Evolutionary conservation across 2,329 filamentous ascomycete species (phyloP).

Genomic region (Hypomyces rosellus): DNA sequence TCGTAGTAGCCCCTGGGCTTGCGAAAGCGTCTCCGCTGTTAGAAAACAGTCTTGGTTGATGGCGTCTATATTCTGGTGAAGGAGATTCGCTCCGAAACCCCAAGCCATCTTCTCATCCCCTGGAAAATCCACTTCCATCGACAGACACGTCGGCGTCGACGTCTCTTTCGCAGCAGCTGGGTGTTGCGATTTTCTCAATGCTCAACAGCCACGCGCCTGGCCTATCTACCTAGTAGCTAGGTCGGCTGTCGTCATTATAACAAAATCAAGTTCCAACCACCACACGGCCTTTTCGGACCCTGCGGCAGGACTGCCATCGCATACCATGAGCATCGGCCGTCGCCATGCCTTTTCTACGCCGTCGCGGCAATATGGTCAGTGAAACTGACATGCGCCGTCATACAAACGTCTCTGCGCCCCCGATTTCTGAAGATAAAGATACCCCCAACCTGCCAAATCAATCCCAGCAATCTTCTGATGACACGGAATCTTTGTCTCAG

Average conservation of each 20-base stretch:
- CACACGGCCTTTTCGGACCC: slow-evolving; percentile 7
- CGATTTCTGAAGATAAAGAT: slow-evolving; percentile 23
- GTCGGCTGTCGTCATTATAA: neutral
- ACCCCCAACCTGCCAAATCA: slow-evolving; percentile 12
- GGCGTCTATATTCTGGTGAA: slow-evolving; percentile 2
- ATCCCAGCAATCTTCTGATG: slow-evolving; percentile 8
- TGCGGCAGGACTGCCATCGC: slow-evolving; percentile 19
- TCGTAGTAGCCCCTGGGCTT: slow-evolving; percentile 1
- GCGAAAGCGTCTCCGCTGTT: slow-evolving; percentile 3
- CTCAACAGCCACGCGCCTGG: slow-evolving; percentile 9
- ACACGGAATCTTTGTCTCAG: slow-evolving; percentile 14
- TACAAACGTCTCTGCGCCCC: slow-evolving; percentile 30
- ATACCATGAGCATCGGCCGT: slow-evolving; percentile 33
- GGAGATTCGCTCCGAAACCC: slow-evolving; percentile 2
- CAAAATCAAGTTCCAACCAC: neutral
- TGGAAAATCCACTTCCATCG: neutral
- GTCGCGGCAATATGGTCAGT: slow-evolving; percentile 54
- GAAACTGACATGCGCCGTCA: slow-evolving; percentile 54
- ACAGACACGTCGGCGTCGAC: neutral
- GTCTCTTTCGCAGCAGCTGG: neutral
- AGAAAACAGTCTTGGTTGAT: neutral
- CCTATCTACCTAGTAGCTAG: slow-evolving; percentile 9
- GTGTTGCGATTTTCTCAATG: slow-evolving; percentile 6
- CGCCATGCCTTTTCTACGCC: slow-evolving; percentile 56
- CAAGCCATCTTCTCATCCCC: neutral